Evolutionary conservation across 352 stramenopile genomes (phyloP), one percentile per base, ranked within the genome.

Genomic region (Thalassiosira exigua): DNA sequence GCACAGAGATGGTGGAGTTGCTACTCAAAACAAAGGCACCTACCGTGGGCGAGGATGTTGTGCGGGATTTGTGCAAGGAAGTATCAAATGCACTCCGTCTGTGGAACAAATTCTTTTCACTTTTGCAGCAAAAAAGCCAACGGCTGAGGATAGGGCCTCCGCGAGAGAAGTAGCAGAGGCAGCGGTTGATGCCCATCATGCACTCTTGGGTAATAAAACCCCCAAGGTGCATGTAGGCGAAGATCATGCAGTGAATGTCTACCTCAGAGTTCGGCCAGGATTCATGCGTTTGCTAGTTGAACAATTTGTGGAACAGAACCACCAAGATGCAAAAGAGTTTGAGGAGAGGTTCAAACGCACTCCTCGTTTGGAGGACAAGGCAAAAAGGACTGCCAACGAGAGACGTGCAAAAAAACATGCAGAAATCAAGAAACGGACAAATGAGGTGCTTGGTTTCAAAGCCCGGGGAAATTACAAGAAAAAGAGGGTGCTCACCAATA

Each of bases 41-140:
- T n/a, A n/a, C n/a, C n/a, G n/a, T n/a, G n/a, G n/a, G n/a, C n/a
- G n/a, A n/a, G n/a, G n/a, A n/a, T n/a, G n/a, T n/a, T n/a, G n/a
- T n/a, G n/a, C n/a, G n/a, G n/a, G n/a, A n/a, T n/a, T n/a, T n/a
- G n/a, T n/a, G n/a, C n/a, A n/a, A n/a, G n/a, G n/a, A n/a, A n/a
- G n/a, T n/a, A n/a, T n/a, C n/a, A n/a, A n/a, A n/a, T n/a, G n/a
- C n/a, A n/a, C n/a, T n/a, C n/a, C n/a, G n/a, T n/a, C n/a, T n/a
- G 3, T 64, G 54, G 54, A 64, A 64, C 24, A 12, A 19, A 4
- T 64, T 64, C 26, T 64, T 64, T 57, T 64, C 54, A 12, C 3
- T 64, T 44, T n/a, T 64, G 3, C 54, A 64, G 41, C 32, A 64
- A 17, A 64, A 17, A 22, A 24, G 7, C 54, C 54, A n/a, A 64